Conservation (phyloP, 106 monocot genomes). For the Apostasia shenzhenica region DNA sequence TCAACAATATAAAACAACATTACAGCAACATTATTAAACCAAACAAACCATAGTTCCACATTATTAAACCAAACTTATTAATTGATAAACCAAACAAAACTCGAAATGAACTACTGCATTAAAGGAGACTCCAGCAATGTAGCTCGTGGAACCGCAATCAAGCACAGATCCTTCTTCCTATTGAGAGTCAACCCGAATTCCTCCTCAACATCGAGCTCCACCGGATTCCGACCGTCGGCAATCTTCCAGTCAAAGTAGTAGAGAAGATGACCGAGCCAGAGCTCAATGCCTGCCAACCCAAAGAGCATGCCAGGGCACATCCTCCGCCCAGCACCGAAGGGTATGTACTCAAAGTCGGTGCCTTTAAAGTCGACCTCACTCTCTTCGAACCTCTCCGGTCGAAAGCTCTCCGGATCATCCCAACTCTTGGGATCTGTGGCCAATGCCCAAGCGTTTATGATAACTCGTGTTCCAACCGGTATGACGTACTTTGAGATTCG, state of each 20-base stretch:
- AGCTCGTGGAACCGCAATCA: background rate
- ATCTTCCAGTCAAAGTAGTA: slow-evolving; percentile 1
- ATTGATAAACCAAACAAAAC: too few relatives aligned
- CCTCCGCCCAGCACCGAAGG: background rate
- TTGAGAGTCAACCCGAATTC: background rate
- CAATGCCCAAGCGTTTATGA: background rate
- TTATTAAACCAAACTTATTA: too few relatives aligned
- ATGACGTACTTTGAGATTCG: background rate
- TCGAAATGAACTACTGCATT: too few relatives aligned
- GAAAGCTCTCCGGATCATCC: slow-evolving; percentile 1
- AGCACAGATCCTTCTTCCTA: background rate
- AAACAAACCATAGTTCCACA: too few relatives aligned
- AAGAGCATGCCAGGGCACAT: background rate
- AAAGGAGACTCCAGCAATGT: too few relatives aligned
- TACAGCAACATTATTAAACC: too few relatives aligned
- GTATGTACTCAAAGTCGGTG: background rate
- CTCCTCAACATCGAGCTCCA: background rate
- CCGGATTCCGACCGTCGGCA: background rate
- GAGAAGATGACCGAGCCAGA: background rate
- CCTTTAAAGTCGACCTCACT: background rate
- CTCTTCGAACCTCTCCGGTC: background rate
- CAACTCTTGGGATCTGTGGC: background rate
- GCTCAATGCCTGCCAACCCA: background rate
- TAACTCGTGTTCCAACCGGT: background rate
- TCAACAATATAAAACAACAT: too few relatives aligned